These are phyloP conservation scores for Saccharomycopsis amapae DNA, from an alignment of 805 yeast species.

Conservation along the genomic window DNA sequence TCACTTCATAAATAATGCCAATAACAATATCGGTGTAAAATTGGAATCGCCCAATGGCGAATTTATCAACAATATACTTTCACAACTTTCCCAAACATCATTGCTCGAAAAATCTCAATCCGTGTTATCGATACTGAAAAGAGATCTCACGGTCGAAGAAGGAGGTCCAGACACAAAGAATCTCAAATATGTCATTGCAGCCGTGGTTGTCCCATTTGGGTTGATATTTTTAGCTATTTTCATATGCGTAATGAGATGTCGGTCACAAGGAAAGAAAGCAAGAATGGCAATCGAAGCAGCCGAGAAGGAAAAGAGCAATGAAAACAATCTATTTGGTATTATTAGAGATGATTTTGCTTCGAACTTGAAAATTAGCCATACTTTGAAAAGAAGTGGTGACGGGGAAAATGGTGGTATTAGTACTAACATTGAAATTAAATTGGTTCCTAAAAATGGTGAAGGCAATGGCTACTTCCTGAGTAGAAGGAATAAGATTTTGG, in stretches of 20 bases:
- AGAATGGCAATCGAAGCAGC: constrained; percentile 4
- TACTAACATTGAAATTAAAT: constrained; percentile 17
- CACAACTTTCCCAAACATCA: no score
- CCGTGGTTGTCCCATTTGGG: constrained; percentile 20
- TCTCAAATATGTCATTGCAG: constrained; percentile 18
- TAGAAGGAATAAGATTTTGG: constrained; percentile 17
- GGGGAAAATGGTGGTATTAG: constrained; percentile 1
- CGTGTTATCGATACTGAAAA: not conserved
- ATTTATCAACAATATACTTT: no score
- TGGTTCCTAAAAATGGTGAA: constrained; percentile 11
- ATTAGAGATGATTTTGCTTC: not conserved
- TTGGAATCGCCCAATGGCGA: no score
- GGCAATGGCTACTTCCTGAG: not conserved
- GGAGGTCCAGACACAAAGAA: constrained; percentile 19
- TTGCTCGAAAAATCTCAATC: not conserved
- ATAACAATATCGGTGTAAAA: no score
- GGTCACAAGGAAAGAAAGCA: constrained; percentile 6
- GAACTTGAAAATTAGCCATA: not conserved
- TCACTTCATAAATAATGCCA: no score
- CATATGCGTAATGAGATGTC: constrained; percentile 10
- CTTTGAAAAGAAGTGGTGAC: not conserved
- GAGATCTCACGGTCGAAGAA: constrained; percentile 11
- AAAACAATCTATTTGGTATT: not conserved
- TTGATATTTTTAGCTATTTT: constrained; percentile 6
- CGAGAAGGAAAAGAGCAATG: constrained; percentile 6